These are phyloP conservation scores for Gaeumannomyces sp. DNA, from an alignment of 2,329 filamentous ascomycete genomes.

Conservation along the genomic window DNA sequence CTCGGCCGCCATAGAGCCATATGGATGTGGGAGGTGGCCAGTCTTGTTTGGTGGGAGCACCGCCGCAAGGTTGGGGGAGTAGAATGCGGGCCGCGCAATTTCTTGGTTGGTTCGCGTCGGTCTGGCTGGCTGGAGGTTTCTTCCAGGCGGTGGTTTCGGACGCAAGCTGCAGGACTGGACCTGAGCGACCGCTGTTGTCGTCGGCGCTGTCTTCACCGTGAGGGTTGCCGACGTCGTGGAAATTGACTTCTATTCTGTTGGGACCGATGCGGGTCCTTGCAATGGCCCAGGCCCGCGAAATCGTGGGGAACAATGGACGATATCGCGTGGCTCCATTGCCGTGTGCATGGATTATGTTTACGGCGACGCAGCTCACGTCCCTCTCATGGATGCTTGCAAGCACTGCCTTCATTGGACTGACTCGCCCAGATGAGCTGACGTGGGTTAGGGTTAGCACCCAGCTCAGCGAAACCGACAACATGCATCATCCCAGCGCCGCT, in stretches of 20 bases:
- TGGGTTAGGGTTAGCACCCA: too few species aligned
- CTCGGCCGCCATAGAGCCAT: slow-evolving; percentile 14
- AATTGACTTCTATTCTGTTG: background rate
- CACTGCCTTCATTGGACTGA: background rate
- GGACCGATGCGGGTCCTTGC: background rate
- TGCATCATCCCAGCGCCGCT: background rate
- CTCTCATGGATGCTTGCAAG: background rate
- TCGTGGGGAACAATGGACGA: background rate
- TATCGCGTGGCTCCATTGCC: background rate
- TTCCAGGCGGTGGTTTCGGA: background rate
- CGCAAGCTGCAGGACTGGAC: too few species aligned
- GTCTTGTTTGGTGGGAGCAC: background rate
- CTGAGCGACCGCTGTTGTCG: too few species aligned
- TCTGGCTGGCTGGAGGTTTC: background rate
- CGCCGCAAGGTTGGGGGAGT: too few species aligned
- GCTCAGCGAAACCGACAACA: background rate
- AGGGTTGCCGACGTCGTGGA: background rate
- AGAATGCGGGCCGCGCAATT: background rate
- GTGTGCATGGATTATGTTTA: background rate
- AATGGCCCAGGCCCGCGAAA: background rate
- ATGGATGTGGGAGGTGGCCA: background rate
- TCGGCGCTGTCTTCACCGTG: too few species aligned
- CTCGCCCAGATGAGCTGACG: too few species aligned
- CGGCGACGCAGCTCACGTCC: too few species aligned
- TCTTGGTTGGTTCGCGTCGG: background rate